Base-by-base conservation (phyloP, 441 rosid genomes). In the Pelargonium fulgidum region DNA sequence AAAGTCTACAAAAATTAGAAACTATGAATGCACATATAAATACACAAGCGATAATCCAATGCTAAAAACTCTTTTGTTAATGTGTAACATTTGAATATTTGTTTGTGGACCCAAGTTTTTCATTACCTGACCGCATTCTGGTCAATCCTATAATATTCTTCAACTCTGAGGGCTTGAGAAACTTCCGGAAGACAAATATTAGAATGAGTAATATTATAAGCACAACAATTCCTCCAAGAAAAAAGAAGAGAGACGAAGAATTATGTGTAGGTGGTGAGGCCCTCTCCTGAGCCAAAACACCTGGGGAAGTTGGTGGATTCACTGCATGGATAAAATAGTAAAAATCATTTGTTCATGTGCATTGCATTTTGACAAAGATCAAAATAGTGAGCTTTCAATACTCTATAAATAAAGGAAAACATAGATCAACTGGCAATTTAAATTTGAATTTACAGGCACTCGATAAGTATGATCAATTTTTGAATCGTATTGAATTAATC, bases 141-240 rank as follows among this genome's bases (percentile, higher is more conserved):
- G 17, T 64, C 50, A 45, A 42, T 20, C 56, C 67, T 0, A 63
- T 8, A 29, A 67, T n/a, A 63, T 79, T 77, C 75, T 73, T 14
- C 58, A 73, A 0, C 45, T 75, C 72, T 20, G 22, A 62, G 20
- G 80, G 77, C 61, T 76, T 76, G 47, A 67, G 24, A 26, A 64
- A 52, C 62, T 82, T 87, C 81, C 86, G 75, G 7, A 75, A 65
- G 24, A 83, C 20, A 9, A 79, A 11, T 9, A 84, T 8, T 4
- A 81, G 26, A 45, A 81, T 73, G 44, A 85, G n/a, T 73, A 87
- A 14, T 19, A 80, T 64, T 58, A 81, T 50, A 19, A 86, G 72
- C 71, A 79, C 72, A 39, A 70, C 62, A 42, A 73, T 16, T 11
- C 72, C 89, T 44, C 87, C 90, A 6, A 84, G 78, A 73, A 82